Conservation (phyloP, 2,329 filamentous ascomycete genomes). For the Penicillium sp. region DNA sequence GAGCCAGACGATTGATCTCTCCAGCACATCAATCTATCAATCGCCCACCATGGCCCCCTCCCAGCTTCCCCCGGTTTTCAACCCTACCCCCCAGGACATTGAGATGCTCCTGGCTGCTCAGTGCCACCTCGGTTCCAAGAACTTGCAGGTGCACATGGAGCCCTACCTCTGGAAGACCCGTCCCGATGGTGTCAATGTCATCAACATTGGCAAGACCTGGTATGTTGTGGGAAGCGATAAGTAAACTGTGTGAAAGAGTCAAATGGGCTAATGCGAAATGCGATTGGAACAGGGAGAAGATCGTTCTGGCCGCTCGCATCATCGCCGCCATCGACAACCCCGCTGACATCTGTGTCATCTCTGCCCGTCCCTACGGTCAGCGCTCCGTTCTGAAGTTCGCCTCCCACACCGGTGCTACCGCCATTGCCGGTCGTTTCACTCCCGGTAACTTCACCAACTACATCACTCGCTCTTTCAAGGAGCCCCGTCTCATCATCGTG, state of each 20-base stretch:
- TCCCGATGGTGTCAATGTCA: conserved; percentile 94
- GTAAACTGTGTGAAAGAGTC: background rate
- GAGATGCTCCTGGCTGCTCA: conserved; percentile 99
- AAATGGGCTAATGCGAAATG: conserved; percentile 20
- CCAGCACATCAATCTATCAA: conserved; percentile 45
- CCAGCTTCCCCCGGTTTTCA: conserved; percentile 93
- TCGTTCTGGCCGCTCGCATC: conserved; percentile 96
- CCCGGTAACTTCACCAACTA: conserved; percentile 99
- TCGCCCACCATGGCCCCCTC: conserved; percentile 85
- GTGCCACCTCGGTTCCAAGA: conserved; percentile 96
- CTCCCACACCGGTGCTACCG: conserved; percentile 92
- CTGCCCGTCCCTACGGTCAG: conserved; percentile 98
- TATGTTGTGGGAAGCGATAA: conserved; percentile 48
- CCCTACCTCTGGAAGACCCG: conserved; percentile 99
- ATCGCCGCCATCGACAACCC: conserved; percentile 99
- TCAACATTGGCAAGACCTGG: conserved; percentile 99
- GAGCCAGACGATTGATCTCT: conserved; percentile 48
- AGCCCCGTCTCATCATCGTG: conserved; percentile 98
- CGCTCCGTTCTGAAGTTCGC: conserved; percentile 99
- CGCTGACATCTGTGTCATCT: conserved; percentile 98
- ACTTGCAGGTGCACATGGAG: conserved; percentile 99
- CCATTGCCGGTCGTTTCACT: conserved; percentile 99
- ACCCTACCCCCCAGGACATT: conserved; percentile 96
- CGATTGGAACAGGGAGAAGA: conserved; percentile 79
- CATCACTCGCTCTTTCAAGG: conserved; percentile 99